Conservation (phyloP, 495 filamentous ascomycete species). For the Aspergillus wentii region DNA sequence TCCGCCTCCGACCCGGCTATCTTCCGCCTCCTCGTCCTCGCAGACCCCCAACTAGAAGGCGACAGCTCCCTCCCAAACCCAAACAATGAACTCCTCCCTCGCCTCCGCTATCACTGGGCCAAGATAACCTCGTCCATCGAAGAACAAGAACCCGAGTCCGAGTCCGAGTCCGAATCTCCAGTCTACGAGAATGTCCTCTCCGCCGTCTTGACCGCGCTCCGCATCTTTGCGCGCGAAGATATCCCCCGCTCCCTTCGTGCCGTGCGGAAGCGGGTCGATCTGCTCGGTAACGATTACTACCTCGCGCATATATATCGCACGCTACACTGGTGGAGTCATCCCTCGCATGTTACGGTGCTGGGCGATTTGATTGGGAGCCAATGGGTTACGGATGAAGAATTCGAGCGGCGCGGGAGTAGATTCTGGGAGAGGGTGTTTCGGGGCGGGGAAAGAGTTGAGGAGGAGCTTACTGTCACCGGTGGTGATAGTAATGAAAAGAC, state of each 20-base stretch:
- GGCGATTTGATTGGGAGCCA: constrained; percentile 95
- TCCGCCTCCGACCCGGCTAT: constrained; percentile 31
- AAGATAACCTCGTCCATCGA: constrained; percentile 32
- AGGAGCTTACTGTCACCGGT: constrained; percentile 45
- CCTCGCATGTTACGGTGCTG: constrained; percentile 84
- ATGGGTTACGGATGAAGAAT: constrained; percentile 87
- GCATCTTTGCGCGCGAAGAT: constrained; percentile 56
- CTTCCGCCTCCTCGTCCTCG: constrained; percentile 87
- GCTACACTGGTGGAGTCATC: constrained; percentile 70
- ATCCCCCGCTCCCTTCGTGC: constrained; percentile 57
- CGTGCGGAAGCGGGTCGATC: constrained; percentile 74
- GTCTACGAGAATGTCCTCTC: constrained; percentile 22
- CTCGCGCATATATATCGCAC: constrained; percentile 90
- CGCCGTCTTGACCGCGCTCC: constrained; percentile 41
- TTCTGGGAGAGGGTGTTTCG: constrained; percentile 82
- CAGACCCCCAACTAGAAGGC: constrained; percentile 93
- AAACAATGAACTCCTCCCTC: constrained; percentile 55
- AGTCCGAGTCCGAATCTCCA: constrained; percentile 3
- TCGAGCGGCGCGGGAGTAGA: constrained; percentile 59
- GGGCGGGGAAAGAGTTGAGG: constrained; percentile 60
- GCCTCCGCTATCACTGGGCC: constrained; percentile 48
- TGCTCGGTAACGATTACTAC: constrained; percentile 92
- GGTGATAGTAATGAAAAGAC: constrained; percentile 22
- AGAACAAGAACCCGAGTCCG: not conserved
- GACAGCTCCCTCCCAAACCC: constrained; percentile 71